Percentiles rank a stretch among this genome's conserved stretches.
Evolutionary conservation across 768 basidiomycete species (phyloP).

Genomic region (Termitomyces sp.): DNA sequence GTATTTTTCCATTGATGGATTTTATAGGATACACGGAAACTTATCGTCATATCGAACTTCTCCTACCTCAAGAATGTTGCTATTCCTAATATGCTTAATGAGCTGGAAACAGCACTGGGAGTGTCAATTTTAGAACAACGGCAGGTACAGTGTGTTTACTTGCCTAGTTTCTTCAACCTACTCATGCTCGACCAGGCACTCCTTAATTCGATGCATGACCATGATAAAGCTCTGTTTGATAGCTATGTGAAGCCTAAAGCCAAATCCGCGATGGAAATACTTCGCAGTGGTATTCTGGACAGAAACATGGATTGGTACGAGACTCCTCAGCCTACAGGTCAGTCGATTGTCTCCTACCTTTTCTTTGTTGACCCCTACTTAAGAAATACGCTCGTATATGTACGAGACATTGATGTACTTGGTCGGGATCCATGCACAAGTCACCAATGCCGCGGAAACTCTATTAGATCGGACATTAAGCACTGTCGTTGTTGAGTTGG

Average conservation of each 20-base stretch:
- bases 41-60: conserved; percentile 89
- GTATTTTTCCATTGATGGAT: neutral
- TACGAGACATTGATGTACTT: conserved; percentile 83
- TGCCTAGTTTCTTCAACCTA: neutral
- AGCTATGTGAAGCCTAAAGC: conserved; percentile 82
- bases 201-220: conserved; percentile 68
- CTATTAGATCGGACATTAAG: conserved; percentile 81
- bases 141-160: conserved; percentile 37
- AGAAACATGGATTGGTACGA: conserved; percentile 90
- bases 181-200: conserved; percentile 44
- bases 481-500: conserved; percentile 75
- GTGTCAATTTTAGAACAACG: conserved; percentile 68
- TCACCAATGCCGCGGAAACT: conserved; percentile 72
- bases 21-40: conserved; percentile 72
- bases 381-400: conserved; percentile 93
- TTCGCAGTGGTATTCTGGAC: conserved; percentile 77
- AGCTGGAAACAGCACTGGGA: conserved; percentile 74
- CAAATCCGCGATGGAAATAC: conserved; percentile 54
- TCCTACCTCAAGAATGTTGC: conserved; percentile 61
- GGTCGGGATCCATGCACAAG: conserved; percentile 89
- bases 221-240: conserved; percentile 87
- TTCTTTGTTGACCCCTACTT: neutral
- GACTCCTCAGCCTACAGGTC: conserved; percentile 84
- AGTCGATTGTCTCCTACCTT: conserved; percentile 21
- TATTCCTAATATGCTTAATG: conserved; percentile 74